Evolutionary conservation across 2,329 filamentous ascomycete genomes (phyloP).

Genomic region (Diplodia mutila): DNA sequence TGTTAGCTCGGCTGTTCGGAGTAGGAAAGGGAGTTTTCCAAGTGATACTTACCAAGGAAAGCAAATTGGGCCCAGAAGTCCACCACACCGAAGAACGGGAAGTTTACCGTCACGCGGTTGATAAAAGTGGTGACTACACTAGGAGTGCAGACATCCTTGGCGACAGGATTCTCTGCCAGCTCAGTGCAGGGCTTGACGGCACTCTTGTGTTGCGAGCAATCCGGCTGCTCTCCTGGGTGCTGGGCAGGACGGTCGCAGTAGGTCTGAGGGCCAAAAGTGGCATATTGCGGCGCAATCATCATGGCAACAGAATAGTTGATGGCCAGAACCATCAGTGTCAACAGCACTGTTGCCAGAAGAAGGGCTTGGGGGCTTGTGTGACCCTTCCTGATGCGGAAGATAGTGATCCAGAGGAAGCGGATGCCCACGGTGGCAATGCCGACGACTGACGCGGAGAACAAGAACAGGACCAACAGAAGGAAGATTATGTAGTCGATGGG

Average conservation of each 20-base stretch:
- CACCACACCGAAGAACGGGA: conserved; percentile 91
- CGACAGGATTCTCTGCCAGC: conserved; percentile 68
- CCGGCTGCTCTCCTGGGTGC: conserved; percentile 67
- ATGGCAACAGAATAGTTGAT: conserved; percentile 93
- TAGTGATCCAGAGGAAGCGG: conserved; percentile 90
- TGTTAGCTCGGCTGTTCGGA: not conserved
- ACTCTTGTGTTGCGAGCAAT: conserved; percentile 72
- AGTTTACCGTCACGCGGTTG: conserved; percentile 89
- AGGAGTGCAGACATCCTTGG: conserved; percentile 83
- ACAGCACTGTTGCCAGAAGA: conserved; percentile 85
- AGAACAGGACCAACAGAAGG: conserved; percentile 78
- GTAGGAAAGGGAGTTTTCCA: not conserved
- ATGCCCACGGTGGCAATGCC: conserved; percentile 88
- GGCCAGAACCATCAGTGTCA: conserved; percentile 85
- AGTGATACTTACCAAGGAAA: conserved; percentile 67
- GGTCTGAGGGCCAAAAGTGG: conserved; percentile 90
- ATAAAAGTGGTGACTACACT: conserved; percentile 90
- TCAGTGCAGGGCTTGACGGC: conserved; percentile 84
- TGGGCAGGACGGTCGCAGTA: conserved; percentile 78
- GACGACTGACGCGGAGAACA: conserved; percentile 86
- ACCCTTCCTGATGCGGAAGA: conserved; percentile 89
- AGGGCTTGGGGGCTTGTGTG: conserved; percentile 90
- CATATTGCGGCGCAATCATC: conserved; percentile 94
- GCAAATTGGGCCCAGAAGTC: conserved; percentile 96
- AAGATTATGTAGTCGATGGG: conserved; percentile 92